These are phyloP conservation scores for Termitomyces sp. DNA, from an alignment of 768 basidiomycete genomes.

Conservation along the genomic window DNA sequence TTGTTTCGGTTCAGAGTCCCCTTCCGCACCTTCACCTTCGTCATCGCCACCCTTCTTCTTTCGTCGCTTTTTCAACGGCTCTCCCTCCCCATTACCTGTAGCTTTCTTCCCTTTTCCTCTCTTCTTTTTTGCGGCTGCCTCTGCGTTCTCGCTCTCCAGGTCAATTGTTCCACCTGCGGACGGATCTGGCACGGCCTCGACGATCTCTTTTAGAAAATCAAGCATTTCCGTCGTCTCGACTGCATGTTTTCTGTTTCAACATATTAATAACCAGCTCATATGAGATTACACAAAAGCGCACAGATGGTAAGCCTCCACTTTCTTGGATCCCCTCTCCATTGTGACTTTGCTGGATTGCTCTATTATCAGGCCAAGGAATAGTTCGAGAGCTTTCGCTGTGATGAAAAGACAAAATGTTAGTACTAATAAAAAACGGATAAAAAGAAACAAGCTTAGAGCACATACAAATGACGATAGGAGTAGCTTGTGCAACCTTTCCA, in stretches of 20 bases:
- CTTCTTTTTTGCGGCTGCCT: conserved; percentile 48
- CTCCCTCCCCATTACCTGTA: conserved; percentile 24
- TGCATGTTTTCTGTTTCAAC: conserved; percentile 75
- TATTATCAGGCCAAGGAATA: conserved; percentile 83
- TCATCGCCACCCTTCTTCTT: conserved; percentile 39
- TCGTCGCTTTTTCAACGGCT: conserved; percentile 42
- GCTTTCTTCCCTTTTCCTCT: conserved; percentile 49
- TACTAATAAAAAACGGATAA: not conserved
- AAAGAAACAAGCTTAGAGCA: conserved; percentile 8
- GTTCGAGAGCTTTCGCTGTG: conserved; percentile 88
- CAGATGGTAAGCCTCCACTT: conserved; percentile 92
- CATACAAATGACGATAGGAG: conserved; percentile 94
- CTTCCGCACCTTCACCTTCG: conserved; percentile 22
- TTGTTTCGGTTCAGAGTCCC: conserved; percentile 18
- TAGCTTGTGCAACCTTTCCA: conserved; percentile 95
- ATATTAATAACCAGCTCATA: not conserved
- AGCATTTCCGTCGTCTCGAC: conserved; percentile 83
- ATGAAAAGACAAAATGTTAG: not conserved
- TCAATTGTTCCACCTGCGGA: conserved; percentile 77
- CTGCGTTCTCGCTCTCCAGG: conserved; percentile 53
- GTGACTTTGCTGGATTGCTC: conserved; percentile 82
- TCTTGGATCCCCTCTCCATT: conserved; percentile 70
- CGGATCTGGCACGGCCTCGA: conserved; percentile 81
- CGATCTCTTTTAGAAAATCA: conserved; percentile 92
- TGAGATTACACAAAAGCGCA: conserved; percentile 34